These are phyloP conservation scores for Trypanosoma avium DNA, from an alignment of 208 protist species.

Conservation along the genomic window DNA sequence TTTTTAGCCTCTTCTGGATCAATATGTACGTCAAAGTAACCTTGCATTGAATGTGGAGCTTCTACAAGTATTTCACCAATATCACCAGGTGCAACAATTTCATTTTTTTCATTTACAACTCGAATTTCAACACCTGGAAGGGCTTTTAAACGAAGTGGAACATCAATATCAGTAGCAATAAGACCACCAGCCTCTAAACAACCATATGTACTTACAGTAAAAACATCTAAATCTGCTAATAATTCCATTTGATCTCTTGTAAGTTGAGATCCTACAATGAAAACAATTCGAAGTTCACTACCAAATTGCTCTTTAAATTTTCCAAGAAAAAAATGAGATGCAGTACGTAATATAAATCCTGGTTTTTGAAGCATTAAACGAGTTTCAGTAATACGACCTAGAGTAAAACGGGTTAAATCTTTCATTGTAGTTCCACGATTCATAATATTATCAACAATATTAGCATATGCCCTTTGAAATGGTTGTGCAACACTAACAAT, in stretches of 20 bases:
- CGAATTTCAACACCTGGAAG: constrained; percentile 88
- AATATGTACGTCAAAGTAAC: constrained; percentile 91
- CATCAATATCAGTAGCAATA: constrained; percentile 87
- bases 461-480: constrained; percentile 84
- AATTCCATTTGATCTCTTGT: constrained; percentile 87
- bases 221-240: constrained; percentile 89
- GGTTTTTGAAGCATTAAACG: constrained; percentile 87
- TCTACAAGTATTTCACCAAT: constrained; percentile 88
- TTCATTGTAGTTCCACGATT: constrained; percentile 77
- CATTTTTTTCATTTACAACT: constrained; percentile 89
- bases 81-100: constrained; percentile 87
- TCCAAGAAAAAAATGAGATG: constrained; percentile 73
- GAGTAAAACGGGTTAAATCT: constrained; percentile 78
- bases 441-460: constrained; percentile 90
- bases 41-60: constrained; percentile 87
- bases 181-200: constrained; percentile 87
- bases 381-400: constrained; percentile 88
- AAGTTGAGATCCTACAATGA: constrained; percentile 83
- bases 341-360: constrained; percentile 61
- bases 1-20: constrained; percentile 86
- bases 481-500: constrained; percentile 82
- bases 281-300: constrained; percentile 75
- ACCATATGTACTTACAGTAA: constrained; percentile 88
- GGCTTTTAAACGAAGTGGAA: constrained; percentile 85
- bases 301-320: constrained; percentile 92